phyloP scores from a whole-genome alignment of 2,329 filamentous ascomycete species.

The Epichloe baconii region DNA sequence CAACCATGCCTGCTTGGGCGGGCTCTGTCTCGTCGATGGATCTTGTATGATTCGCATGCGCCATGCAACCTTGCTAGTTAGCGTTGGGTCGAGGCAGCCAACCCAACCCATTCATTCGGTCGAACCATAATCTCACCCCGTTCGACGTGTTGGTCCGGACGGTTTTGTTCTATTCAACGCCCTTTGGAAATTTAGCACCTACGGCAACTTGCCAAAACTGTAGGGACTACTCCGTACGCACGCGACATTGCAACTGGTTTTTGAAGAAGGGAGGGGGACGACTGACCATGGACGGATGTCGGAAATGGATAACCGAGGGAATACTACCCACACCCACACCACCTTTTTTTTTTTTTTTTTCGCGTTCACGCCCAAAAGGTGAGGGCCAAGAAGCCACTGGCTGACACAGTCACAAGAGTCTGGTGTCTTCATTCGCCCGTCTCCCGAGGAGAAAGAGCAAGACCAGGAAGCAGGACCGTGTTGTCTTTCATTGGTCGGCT shows the following conservation, averaged over 20 bases:
- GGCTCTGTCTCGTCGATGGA: background rate
- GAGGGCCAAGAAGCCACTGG: background rate
- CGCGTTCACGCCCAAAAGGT: background rate
- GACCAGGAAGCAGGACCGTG: too few relatives aligned
- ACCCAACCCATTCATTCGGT: background rate
- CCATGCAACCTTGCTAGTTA: background rate
- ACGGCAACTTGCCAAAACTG: background rate
- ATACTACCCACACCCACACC: background rate
- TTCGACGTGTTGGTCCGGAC: background rate
- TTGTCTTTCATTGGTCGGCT: constrained; percentile 2
- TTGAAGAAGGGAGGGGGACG: too few relatives aligned
- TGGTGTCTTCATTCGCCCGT: background rate
- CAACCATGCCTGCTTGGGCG: background rate
- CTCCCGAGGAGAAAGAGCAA: too few relatives aligned
- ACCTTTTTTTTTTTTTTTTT: background rate
- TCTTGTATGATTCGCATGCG: constrained; percentile 2
- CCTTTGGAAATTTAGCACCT: too few relatives aligned
- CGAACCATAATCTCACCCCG: background rate
- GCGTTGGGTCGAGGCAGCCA: background rate
- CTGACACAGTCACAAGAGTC: background rate
- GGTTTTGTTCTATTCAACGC: background rate
- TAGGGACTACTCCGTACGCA: too few relatives aligned
- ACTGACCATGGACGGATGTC: too few relatives aligned
- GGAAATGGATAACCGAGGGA: too few relatives aligned
- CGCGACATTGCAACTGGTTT: too few relatives aligned